A percentile compares a stretch with the other conserved stretches of the same genome.
phyloP scores from a whole-genome alignment of 345 rosid species.

The Dipteronia dyeriana region DNA sequence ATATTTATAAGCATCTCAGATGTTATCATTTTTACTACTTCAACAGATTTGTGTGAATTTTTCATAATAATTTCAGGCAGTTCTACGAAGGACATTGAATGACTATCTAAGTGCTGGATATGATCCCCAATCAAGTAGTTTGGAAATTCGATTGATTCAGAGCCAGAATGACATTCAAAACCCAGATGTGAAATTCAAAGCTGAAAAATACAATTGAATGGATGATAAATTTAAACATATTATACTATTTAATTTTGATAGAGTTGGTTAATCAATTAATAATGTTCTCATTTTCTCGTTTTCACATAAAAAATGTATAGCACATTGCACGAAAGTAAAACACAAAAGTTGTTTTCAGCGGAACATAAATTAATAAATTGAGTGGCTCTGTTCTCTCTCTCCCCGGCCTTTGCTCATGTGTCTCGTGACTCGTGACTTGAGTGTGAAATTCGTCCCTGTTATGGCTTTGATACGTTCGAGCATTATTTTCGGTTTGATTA shows the following conservation, averaged over 20 bases:
- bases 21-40: not conserved
- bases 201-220: conserved; percentile 48
- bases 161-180: conserved; percentile 88
- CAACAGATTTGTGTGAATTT: conserved; percentile 7
- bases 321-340: no score
- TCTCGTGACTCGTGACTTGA: no score
- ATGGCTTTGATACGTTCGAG: no score
- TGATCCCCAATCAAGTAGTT: conserved; percentile 69
- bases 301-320: not conserved
- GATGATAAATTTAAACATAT: not conserved
- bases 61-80: conserved; percentile 48
- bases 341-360: not conserved
- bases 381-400: no score
- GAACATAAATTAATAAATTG: not conserved
- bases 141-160: conserved; percentile 91
- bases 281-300: not conserved
- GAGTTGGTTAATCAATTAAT: not conserved
- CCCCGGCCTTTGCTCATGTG: no score
- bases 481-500: no score
- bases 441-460: no score
- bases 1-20: not conserved
- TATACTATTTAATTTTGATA: not conserved
- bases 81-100: conserved; percentile 70
- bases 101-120: conserved; percentile 67
- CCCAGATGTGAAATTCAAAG: conserved; percentile 56